These are phyloP conservation scores for Cladosporium sp. DNA, from an alignment of 2,329 filamentous ascomycete species.

Conservation along the genomic window DNA sequence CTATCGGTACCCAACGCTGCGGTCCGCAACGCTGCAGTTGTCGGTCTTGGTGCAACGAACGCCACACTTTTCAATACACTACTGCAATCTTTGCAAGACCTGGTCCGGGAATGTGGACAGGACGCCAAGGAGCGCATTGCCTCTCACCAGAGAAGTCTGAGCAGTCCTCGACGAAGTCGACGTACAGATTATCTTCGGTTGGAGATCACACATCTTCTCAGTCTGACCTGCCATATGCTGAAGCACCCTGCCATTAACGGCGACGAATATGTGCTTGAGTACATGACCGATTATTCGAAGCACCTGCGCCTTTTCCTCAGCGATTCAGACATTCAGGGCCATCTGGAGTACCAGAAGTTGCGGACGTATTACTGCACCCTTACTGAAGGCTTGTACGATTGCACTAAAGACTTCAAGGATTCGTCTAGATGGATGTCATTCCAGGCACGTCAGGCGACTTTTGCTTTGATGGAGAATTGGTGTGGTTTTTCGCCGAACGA, in stretches of 20 bases:
- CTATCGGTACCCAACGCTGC: constrained; percentile 74
- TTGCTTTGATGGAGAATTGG: constrained; percentile 98
- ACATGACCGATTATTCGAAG: constrained; percentile 83
- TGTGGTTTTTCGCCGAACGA: constrained; percentile 96
- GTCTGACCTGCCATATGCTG: constrained; percentile 85
- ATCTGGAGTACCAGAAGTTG: constrained; percentile 90
- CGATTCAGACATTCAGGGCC: constrained; percentile 89
- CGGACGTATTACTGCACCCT: constrained; percentile 91
- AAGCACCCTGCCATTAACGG: constrained; percentile 72
- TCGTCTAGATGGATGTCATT: constrained; percentile 96
- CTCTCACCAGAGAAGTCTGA: constrained; percentile 75
- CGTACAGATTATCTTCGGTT: constrained; percentile 85
- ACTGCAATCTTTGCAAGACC: constrained; percentile 83
- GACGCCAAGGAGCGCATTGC: constrained; percentile 77
- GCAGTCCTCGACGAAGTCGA: constrained; percentile 74
- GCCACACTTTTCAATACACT: constrained; percentile 87
- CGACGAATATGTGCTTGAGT: constrained; percentile 78
- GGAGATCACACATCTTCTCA: constrained; percentile 94
- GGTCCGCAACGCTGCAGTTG: constrained; percentile 84
- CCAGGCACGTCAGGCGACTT: constrained; percentile 90
- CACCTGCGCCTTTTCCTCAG: constrained; percentile 92
- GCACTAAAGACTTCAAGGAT: constrained; percentile 79
- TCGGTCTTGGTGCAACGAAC: constrained; percentile 91
- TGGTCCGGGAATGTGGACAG: constrained; percentile 80
- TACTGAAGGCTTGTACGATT: constrained; percentile 88